Evolutionary conservation across 768 basidiomycete genomes (phyloP), one percentile per base, ranked within the genome.

Genomic region (Lactarius deliciosus): DNA sequence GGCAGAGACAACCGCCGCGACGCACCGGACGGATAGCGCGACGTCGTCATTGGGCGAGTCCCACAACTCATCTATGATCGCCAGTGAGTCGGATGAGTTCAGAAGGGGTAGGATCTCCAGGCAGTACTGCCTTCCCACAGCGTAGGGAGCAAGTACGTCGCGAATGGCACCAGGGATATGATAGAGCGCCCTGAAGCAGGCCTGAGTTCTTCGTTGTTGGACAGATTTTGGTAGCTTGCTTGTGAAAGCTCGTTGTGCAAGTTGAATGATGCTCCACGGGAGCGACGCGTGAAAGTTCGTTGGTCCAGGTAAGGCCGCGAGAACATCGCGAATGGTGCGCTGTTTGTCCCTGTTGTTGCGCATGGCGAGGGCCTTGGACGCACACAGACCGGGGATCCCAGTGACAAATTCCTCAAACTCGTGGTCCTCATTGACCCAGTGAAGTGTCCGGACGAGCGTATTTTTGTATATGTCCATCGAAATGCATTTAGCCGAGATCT

Each of bases 281-380:
- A 57, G 63, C 43, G 45, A 40, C 15, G n/a, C 7, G 32, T 57
- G 32, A 38, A 57, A 57, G n/a, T 11, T 57, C 32, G 32, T 47
- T 22, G 63, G 56, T 36, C 57, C 63, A 22, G 43, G 63, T 40
- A 57, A 32, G 13, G 34, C 56, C 16, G 43, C 56, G 34, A 64
- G 63, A 32, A 50, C 54, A n/a, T 22, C n/a, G 45, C 45, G 45
- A 22, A 47, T 47, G 45, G 45, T 22, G n/a, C n/a, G n/a, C n/a
- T 47, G n/a, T 47, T n/a, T 11, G 45, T 22, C n/a, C 0, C 38
- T 15, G 38, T 47, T 10, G 4, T 47, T 16, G n/a, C 45, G 10
- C 10, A 3, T 47, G n/a, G n/a, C 45, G 10, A 47, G 45, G 45
- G n/a, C 45, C n/a, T 22, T 47, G 20, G 45, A 47, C 10, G n/a